Evolutionary conservation across 2,329 filamentous ascomycete species (phyloP).

Genomic region (Sphaerostilbella broomeana): DNA sequence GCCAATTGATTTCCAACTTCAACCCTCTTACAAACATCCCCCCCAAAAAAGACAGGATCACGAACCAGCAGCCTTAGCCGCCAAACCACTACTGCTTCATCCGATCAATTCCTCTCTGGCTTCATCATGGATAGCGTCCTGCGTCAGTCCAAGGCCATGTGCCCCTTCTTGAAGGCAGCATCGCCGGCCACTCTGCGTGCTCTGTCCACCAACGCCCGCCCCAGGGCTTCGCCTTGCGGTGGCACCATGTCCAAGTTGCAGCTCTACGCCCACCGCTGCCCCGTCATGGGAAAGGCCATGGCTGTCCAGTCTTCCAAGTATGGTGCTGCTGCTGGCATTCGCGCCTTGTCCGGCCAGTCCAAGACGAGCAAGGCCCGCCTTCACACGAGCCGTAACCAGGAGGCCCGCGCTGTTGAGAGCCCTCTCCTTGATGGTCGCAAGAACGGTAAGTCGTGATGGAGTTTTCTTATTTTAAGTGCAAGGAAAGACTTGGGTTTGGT

Average conservation of each 20-base stretch:
- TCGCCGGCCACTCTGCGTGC: conserved; percentile 86
- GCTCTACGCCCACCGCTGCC: conserved; percentile 87
- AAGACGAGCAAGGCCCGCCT: conserved; percentile 62
- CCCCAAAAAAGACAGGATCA: no score
- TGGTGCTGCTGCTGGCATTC: conserved; percentile 42
- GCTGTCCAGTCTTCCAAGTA: conserved; percentile 68
- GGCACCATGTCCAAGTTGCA: conserved; percentile 97
- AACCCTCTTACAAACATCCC: background rate
- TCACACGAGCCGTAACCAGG: conserved; percentile 72
- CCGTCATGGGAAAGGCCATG: conserved; percentile 97
- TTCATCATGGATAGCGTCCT: conserved; percentile 81
- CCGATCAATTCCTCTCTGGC: background rate
- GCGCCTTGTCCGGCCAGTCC: conserved; percentile 44
- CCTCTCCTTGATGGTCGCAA: conserved; percentile 42
- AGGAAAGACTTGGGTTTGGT: no score
- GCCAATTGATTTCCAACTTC: background rate
- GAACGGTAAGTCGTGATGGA: conserved; percentile 37
- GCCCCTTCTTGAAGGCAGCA: conserved; percentile 93
- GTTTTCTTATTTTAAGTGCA: background rate
- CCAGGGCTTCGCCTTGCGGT: conserved; percentile 66
- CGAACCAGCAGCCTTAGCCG: no score
- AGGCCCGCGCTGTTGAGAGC: conserved; percentile 70
- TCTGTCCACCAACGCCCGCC: conserved; percentile 67
- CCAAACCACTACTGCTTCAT: no score
- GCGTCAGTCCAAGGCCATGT: conserved; percentile 93